These are phyloP conservation scores for Beauveria varroae DNA, from an alignment of 2,329 filamentous ascomycete genomes.

Conservation along the genomic window DNA sequence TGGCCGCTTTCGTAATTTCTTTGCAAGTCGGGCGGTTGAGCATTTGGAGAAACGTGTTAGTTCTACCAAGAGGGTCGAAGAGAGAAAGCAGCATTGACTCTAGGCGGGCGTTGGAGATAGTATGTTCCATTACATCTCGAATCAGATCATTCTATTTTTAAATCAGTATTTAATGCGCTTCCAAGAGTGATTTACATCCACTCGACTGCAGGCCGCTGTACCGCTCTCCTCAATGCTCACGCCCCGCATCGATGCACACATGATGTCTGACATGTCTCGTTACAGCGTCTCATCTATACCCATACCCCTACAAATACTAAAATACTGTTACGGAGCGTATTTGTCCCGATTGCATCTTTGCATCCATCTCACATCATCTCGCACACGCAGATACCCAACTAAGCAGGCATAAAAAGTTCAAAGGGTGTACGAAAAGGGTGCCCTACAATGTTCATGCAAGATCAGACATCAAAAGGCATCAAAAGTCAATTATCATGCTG, in stretches of 20 bases:
- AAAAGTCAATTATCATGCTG: constrained; percentile 19
- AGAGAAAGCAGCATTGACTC: too few species aligned
- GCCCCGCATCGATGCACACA: neutral
- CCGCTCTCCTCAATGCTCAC: too few species aligned
- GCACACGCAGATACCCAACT: neutral
- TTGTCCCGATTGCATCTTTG: neutral
- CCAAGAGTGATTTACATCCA: too few species aligned
- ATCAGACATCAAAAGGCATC: neutral
- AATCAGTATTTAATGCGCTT: too few species aligned
- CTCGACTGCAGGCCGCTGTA: too few species aligned
- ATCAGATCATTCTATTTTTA: too few species aligned
- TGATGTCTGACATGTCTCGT: neutral
- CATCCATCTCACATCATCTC: neutral
- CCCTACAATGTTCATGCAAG: neutral
- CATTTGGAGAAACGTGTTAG: neutral
- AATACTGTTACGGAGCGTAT: too few species aligned
- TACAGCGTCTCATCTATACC: constrained; percentile 7
- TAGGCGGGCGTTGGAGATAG: too few species aligned
- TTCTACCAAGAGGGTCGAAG: too few species aligned
- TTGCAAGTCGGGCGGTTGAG: neutral
- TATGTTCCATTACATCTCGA: too few species aligned
- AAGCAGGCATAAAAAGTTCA: neutral
- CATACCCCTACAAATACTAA: neutral
- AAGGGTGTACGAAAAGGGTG: neutral
- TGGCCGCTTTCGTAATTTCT: too few species aligned